Base-by-base conservation (phyloP, 805 yeast species). In the Spathaspora sp. region DNA sequence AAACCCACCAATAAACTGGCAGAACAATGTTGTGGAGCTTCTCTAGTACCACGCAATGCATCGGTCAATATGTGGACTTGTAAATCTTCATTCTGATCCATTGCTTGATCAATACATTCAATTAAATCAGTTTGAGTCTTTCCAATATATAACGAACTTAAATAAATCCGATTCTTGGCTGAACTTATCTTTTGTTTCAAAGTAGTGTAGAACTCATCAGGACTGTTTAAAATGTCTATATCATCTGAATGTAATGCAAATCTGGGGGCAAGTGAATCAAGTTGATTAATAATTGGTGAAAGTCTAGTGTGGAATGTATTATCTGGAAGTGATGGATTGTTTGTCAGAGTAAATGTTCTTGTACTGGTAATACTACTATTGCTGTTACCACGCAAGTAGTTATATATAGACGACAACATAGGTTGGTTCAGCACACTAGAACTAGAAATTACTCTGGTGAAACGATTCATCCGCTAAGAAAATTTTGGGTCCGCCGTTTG, bases 41-140 rank as follows among this genome's bases (percentile, higher is more conserved):
- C 99, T 57, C 99, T 79, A 0, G 98, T 93, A 0, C 97, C 97
- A 58, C 99, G 70, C 46, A 94, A 75, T 11, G 92, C 96, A 68
- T 94, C 99, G 5, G 92, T 78, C 49, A 94, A 73, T 23, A 94
- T 83, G 52, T 79, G 80, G 1, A 94, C 87, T 57, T 80, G 77
- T 53, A 94, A 74, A 20, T 81, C 69, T 2, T 84, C 79, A 54
- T 88, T 89, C 2, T 63, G 60, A 1, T 62, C 59, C 57, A 94
- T 66, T 0, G 97, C 92, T 6, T 70, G 65, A 12, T 78, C 77
- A 3, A 94, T 57, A 54, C 86, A 79, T 7, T 77, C 75, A 12
- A 92, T 74, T 23, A 94, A 77, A 53, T 93, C 98, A 47, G 78
- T 70, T 65, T 94, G 96, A 1, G 82, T 66, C 58, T 85, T 87